These are phyloP conservation scores for Erigeron philadelphicus DNA, from an alignment of 140 eudicot species.

Conservation along the genomic window DNA sequence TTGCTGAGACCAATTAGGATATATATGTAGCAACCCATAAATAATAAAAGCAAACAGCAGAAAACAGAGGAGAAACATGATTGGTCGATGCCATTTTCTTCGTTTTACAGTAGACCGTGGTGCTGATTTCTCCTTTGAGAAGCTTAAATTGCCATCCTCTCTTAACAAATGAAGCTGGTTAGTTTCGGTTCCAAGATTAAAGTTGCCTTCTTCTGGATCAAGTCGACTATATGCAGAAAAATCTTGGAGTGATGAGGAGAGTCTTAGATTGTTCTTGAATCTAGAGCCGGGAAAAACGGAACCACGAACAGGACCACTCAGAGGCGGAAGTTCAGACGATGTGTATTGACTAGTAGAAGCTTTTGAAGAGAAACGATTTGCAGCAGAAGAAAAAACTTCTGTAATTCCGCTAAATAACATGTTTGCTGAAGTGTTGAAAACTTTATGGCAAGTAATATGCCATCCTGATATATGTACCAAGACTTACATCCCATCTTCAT, in stretches of 20 bases:
- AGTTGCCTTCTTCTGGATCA: constrained; percentile 61
- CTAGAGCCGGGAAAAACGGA: constrained; percentile 37
- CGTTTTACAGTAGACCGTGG: constrained; percentile 34
- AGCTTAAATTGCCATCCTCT: constrained; percentile 54
- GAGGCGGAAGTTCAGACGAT: constrained; percentile 62
- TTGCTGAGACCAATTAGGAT: constrained; percentile 54
- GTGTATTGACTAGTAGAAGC: constrained; percentile 38
- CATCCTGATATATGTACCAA: constrained; percentile 24
- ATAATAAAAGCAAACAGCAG: constrained; percentile 44
- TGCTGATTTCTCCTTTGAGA: constrained; percentile 65
- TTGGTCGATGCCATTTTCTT: constrained; percentile 52
- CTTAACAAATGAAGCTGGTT: constrained; percentile 35
- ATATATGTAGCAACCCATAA: constrained; percentile 35
- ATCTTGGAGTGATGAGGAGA: constrained; percentile 93
- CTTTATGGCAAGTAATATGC: constrained; percentile 25
- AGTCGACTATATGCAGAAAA: constrained; percentile 56
- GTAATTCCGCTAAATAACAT: constrained; percentile 60
- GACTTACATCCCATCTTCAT: constrained; percentile 27
- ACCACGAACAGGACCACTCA: constrained; percentile 44
- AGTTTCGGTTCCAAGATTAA: constrained; percentile 29
- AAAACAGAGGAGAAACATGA: constrained; percentile 47
- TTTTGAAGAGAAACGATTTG: constrained; percentile 44
- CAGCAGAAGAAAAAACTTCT: constrained; percentile 49
- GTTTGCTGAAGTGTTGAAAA: constrained; percentile 15
- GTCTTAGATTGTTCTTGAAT: constrained; percentile 52